phyloP scores from a whole-genome alignment of 1,139 yeast genomes.

The Kodamaea sp. region DNA sequence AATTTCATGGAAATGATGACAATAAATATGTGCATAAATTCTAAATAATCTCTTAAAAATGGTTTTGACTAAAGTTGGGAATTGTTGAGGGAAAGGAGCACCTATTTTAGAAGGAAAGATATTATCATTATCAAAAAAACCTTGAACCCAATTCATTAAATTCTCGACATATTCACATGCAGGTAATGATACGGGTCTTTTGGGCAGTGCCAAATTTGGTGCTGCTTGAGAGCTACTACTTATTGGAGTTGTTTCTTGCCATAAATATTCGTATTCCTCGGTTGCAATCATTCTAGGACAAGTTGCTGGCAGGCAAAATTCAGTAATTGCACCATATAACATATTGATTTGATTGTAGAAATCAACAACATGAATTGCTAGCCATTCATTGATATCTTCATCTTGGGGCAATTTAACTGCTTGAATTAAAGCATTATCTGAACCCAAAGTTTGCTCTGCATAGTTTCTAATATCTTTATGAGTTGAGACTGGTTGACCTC shows the following conservation, averaged over 20 bases:
- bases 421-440: conserved; percentile 84
- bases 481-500: conserved; percentile 47
- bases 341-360: conserved; percentile 94
- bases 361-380: conserved; percentile 88
- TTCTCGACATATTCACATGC: conserved; percentile 95
- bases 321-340: conserved; percentile 94
- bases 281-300: conserved; percentile 98
- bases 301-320: conserved; percentile 86
- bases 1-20: conserved; percentile 95
- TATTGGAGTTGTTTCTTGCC: conserved; percentile 69
- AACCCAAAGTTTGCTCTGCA: conserved; percentile 93
- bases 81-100: conserved; percentile 76
- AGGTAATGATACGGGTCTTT: conserved; percentile 52
- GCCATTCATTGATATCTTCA: conserved; percentile 91
- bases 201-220: conserved; percentile 44
- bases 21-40: conserved; percentile 96
- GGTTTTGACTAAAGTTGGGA: conserved; percentile 70
- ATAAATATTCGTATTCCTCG: conserved; percentile 90
- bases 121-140: conserved; percentile 81
- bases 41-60: conserved; percentile 87
- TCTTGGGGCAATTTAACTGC: conserved; percentile 94
- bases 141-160: conserved; percentile 92
- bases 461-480: conserved; percentile 74
- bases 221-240: conserved; percentile 34
- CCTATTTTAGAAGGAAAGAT: conserved; percentile 89